Percentiles rank a stretch among this genome's conserved stretches.
These are phyloP conservation scores for Vigna hirtella DNA, from an alignment of 306 rosid genomes.

Conservation along the genomic window DNA sequence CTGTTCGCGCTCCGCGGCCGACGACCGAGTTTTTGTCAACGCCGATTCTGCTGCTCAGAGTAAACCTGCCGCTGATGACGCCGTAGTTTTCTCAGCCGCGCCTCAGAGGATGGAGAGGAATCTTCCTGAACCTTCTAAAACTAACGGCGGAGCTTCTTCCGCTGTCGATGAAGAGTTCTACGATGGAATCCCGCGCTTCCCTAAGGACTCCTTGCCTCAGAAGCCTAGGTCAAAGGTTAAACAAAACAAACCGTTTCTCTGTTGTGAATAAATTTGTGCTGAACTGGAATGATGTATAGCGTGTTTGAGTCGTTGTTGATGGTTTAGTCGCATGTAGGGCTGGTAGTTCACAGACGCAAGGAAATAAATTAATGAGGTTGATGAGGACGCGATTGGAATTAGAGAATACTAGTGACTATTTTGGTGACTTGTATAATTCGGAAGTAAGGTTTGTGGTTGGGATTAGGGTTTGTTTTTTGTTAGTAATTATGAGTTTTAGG, in stretches of 20 bases:
- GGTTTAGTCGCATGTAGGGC: not conserved
- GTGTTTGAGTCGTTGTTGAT: not conserved
- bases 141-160: not conserved
- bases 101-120: conserved; percentile 48
- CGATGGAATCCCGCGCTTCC: conserved; percentile 78
- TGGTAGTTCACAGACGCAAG: not conserved
- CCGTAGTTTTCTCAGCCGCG: conserved; percentile 8
- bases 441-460: conserved; percentile 3
- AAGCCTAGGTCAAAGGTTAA: conserved; percentile 57
- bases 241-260: conserved; percentile 5
- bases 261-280: not conserved
- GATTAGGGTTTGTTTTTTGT: conserved; percentile 17
- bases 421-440: not conserved
- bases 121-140: conserved; percentile 37
- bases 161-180: conserved; percentile 58
- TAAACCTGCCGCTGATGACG: not conserved
- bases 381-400: not conserved
- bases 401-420: not conserved
- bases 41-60: not conserved
- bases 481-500: not conserved
- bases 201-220: conserved; percentile 39
- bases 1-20: conserved; percentile 56
- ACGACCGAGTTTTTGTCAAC: conserved; percentile 37
- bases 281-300: not conserved
- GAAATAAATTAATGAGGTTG: not conserved